Conservation (phyloP, 257 asterid genomes). For the Penstemon davidsonii region DNA sequence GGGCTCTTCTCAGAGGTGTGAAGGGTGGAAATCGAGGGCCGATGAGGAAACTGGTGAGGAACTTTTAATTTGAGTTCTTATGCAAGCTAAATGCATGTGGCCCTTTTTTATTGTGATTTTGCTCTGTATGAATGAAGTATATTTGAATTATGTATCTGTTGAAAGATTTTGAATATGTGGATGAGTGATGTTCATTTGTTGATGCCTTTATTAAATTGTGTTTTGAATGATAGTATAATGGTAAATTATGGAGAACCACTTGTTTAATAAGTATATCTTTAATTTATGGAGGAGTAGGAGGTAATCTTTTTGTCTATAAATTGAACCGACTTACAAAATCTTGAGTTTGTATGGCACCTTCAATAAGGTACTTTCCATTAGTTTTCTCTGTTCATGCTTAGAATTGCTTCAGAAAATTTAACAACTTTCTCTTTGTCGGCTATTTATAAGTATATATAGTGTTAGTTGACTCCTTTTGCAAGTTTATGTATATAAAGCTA, state of each 20-base stretch:
- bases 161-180: conserved; percentile 22
- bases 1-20: conserved; percentile 87
- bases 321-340: conserved; percentile 5
- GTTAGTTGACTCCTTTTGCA: conserved; percentile 12
- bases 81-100: conserved; percentile 2
- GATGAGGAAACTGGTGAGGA: conserved; percentile 85
- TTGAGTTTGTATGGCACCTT: background rate
- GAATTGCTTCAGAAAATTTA: conserved; percentile 11
- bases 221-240: background rate
- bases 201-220: background rate
- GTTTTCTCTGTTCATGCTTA: background rate
- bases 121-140: background rate
- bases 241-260: background rate
- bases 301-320: conserved; percentile 10
- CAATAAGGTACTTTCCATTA: conserved; percentile 9
- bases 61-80: conserved; percentile 15
- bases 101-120: conserved; percentile 22
- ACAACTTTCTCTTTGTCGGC: conserved; percentile 2
- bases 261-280: background rate
- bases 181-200: background rate
- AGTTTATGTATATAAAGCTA: conserved; percentile 10
- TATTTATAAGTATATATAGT: conserved; percentile 1
- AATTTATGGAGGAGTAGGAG: conserved; percentile 7
- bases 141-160: conserved; percentile 17
- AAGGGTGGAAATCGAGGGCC: conserved; percentile 76